phyloP scores from a whole-genome alignment of 176 grass and related monocot species.

The Triticum dicoccoides region DNA sequence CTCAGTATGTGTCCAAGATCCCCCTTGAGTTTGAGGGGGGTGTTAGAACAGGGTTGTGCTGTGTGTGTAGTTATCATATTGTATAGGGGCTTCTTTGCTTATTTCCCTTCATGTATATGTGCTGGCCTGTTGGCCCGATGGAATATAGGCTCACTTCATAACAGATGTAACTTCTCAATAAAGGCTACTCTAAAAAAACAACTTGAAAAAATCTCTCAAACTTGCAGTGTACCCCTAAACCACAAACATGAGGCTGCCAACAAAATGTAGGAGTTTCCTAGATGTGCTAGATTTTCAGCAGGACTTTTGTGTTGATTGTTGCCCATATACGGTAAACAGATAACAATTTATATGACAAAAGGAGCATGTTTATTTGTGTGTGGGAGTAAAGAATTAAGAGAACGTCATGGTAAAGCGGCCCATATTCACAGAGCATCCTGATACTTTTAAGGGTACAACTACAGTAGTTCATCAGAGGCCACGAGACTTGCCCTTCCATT shows the following conservation, averaged over 20 bases:
- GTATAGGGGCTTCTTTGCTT: no score
- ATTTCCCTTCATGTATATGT: no score
- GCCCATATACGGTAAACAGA: neutral
- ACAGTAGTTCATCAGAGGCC: neutral
- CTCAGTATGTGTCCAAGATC: no score
- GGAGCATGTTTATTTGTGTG: neutral
- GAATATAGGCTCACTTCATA: no score
- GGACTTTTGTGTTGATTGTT: neutral
- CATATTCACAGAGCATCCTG: slow-evolving; percentile 5
- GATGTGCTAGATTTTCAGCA: neutral
- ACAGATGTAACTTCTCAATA: neutral
- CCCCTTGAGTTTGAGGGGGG: no score
- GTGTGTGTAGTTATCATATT: no score
- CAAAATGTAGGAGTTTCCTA: neutral
- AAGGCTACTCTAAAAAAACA: neutral
- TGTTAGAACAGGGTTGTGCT: no score
- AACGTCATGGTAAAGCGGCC: neutral
- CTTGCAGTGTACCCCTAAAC: neutral
- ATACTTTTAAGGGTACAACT: slow-evolving; percentile 10
- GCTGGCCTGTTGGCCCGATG: no score
- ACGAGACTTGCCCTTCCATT: neutral
- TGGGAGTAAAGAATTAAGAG: neutral
- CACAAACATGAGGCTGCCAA: neutral
- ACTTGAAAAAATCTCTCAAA: neutral
- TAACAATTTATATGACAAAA: neutral